Base-by-base conservation (phyloP, 1,284 basidiomycete genomes). In the Trichosporon ovoides region DNA sequence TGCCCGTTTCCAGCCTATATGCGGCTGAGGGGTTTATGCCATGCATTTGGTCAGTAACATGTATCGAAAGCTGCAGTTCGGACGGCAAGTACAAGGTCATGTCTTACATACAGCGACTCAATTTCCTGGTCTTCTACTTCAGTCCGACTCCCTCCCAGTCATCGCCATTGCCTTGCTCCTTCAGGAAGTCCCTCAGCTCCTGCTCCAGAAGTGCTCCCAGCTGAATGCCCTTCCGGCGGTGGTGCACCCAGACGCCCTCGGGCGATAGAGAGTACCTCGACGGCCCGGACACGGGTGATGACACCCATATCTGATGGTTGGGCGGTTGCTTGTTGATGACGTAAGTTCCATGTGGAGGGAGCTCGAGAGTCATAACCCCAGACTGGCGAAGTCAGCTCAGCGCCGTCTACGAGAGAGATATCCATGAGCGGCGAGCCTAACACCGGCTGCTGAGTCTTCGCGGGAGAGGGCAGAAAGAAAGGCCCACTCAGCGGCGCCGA, bases 311-410 rank as follows among this genome's bases (percentile, higher is more conserved):
- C 76, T 98, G 96, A 77, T 93, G 92, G 74, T 98, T 98, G 6
- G 96, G 95, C 11, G 95, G 95, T 77, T 98, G 95, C 81, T 98
- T 98, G 80, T 98, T 98, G 80, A 98, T 89, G 38, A 98, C 95
- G 79, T 97, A 98, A 18, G 91, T 98, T 18, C 94, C 94, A 62
- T 88, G 81, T 9, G 83, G 80, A 35, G 89, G 92, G 18, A 97
- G 81, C 50, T 82, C 81, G 53, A 98, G 83, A 2, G 91, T 98
- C 59, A 98, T 79, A 33, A 98, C 95, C 22, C 95, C 95, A 66
- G 86, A 85, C 88, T 91, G 72, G 14, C 1, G 19, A 3, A n/a
- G n/a, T n/a, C n/a, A n/a, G n/a, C n/a, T n/a, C n/a, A n/a, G n/a
- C n/a, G n/a, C n/a, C n/a, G n/a, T n/a, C n/a, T n/a, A n/a, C n/a